phyloP scores from a whole-genome alignment of 1,139 yeast genomes.

The Saccharomyces uvarum region DNA sequence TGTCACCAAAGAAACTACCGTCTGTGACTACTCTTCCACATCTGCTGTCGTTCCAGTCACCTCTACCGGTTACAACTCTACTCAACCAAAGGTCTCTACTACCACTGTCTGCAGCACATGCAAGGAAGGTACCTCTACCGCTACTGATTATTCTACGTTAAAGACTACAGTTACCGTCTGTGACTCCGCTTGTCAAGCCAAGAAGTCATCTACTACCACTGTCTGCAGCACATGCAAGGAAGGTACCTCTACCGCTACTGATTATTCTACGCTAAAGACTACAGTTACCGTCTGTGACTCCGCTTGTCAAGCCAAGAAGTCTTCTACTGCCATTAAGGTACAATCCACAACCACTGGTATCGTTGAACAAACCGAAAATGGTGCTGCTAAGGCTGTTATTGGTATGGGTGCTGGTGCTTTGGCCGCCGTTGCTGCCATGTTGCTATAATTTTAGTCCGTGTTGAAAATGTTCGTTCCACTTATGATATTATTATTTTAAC shows the following conservation, averaged over 20 bases:
- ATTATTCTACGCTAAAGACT: not conserved
- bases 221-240: not conserved
- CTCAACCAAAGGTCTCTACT: not conserved
- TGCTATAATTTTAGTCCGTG: slow-evolving; percentile 2
- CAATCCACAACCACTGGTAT: not conserved
- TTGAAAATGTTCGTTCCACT: not conserved
- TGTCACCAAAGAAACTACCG: not conserved
- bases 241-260: not conserved
- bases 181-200: not conserved
- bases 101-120: not conserved
- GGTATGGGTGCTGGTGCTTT: slow-evolving; percentile 8
- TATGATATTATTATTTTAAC: not conserved
- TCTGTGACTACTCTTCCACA: not conserved
- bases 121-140: not conserved
- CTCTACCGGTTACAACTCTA: not conserved
- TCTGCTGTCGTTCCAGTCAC: not conserved
- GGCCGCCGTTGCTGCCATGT: slow-evolving; percentile 6
- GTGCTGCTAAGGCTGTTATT: slow-evolving; percentile 6
- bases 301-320: slow-evolving; percentile 1
- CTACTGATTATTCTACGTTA: not conserved
- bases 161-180: slow-evolving; percentile 1
- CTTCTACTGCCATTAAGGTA: not conserved
- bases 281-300: slow-evolving; percentile 1
- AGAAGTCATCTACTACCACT: not conserved
- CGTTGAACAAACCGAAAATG: slow-evolving; percentile 5